Evolutionary conservation across 495 filamentous ascomycete genomes (phyloP).

Genomic region (Neurospora sp.): DNA sequence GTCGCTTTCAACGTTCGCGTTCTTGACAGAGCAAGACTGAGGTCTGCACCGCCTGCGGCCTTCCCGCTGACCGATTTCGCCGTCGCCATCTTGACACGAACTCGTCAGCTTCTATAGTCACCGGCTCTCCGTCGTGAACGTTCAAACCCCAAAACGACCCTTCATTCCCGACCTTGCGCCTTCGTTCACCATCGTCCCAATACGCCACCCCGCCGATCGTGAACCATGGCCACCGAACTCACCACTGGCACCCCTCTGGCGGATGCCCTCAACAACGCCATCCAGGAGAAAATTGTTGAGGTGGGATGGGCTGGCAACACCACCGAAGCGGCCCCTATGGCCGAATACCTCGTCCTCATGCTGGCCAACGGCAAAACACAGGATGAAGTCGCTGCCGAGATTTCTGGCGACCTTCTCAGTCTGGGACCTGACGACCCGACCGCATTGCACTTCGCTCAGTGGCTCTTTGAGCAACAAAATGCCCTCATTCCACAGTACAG

Average conservation of each 20-base stretch:
- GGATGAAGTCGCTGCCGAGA: slow-evolving; percentile 77
- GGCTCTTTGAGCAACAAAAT: slow-evolving; percentile 82
- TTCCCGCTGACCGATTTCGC: background rate
- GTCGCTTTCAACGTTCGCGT: background rate
- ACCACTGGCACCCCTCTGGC: slow-evolving; percentile 68
- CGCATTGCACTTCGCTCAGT: slow-evolving; percentile 73
- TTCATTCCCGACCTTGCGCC: background rate
- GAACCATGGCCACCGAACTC: slow-evolving; percentile 63
- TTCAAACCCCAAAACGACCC: background rate
- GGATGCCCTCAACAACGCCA: slow-evolving; percentile 63
- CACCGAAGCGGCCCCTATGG: slow-evolving; percentile 71
- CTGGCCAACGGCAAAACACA: slow-evolving; percentile 88
- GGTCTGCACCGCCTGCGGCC: background rate
- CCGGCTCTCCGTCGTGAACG: background rate
- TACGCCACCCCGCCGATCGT: background rate
- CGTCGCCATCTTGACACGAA: background rate
- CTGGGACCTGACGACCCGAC: slow-evolving; percentile 75
- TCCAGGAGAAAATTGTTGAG: slow-evolving; percentile 92
- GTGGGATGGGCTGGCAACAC: slow-evolving; percentile 80
- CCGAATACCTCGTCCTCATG: slow-evolving; percentile 96
- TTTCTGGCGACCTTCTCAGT: slow-evolving; percentile 78
- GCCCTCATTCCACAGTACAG: slow-evolving; percentile 54
- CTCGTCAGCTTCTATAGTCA: too few relatives aligned
- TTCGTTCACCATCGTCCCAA: background rate
- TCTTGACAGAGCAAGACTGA: background rate